Percentiles rank a stretch among this genome's conserved stretches.
These are phyloP conservation scores for Neoarthrinium moseri DNA, from an alignment of 2,329 filamentous ascomycete species.

Conservation along the genomic window DNA sequence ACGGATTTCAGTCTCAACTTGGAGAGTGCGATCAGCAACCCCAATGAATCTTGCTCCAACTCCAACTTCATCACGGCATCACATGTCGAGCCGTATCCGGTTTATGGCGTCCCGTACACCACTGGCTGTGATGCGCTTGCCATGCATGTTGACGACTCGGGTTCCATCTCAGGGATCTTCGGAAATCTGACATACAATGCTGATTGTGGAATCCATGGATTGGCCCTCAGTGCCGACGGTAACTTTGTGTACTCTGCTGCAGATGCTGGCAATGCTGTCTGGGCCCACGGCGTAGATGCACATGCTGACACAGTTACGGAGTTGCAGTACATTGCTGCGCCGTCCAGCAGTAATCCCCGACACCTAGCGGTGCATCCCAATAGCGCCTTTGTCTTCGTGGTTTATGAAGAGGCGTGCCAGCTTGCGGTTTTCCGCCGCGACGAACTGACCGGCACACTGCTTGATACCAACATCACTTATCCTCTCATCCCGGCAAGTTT, in stretches of 20 bases:
- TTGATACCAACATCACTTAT: constrained; percentile 10
- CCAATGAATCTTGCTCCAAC: constrained; percentile 13
- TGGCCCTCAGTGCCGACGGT: constrained; percentile 18
- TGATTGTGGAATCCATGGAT: constrained; percentile 24
- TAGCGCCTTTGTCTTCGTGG: constrained; percentile 25
- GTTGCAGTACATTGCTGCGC: constrained; percentile 17
- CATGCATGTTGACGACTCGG: constrained; percentile 20
- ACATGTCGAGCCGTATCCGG: constrained; percentile 15
- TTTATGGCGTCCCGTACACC: constrained; percentile 20
- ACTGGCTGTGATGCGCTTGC: constrained; percentile 17
- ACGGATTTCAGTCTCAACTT: constrained; percentile 13
- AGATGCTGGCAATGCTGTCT: constrained; percentile 28
- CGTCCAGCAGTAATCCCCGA: constrained; percentile 21
- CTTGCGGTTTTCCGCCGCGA: constrained; percentile 23
- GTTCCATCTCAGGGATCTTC: constrained; percentile 11
- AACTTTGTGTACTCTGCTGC: constrained; percentile 29
- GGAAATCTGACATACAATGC: constrained; percentile 19
- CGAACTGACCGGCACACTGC: constrained; percentile 19
- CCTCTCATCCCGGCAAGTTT: constrained; percentile 8
- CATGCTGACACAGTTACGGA: constrained; percentile 16
- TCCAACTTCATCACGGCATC: constrained; percentile 16
- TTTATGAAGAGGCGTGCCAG: constrained; percentile 22
- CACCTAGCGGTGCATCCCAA: constrained; percentile 27
- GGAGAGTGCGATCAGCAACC: constrained; percentile 11
- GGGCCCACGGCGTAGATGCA: constrained; percentile 23